phyloP scores from a whole-genome alignment of 768 basidiomycete species.

The Dacryopinax primogenitus region DNA sequence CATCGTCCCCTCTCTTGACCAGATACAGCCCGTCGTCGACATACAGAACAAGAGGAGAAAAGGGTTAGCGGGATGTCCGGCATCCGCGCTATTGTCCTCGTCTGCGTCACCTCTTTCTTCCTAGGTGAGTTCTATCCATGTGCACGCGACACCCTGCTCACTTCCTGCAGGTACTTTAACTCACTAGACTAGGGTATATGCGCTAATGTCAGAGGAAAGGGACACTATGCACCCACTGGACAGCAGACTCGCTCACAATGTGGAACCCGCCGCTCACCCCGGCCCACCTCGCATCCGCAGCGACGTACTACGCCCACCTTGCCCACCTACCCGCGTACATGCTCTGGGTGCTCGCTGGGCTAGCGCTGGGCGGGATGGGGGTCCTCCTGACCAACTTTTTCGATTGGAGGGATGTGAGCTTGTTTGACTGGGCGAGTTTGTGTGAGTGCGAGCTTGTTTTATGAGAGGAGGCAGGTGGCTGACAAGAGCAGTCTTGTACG shows the following conservation, averaged over 20 bases:
- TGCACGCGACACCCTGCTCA: not conserved
- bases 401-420: conserved; percentile 70
- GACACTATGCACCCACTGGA: conserved; percentile 78
- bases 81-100: conserved; percentile 57
- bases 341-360: conserved; percentile 43
- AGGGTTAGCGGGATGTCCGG: conserved; percentile 29
- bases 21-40: no score
- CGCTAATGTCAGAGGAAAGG: conserved; percentile 27
- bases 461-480: not conserved
- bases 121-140: conserved; percentile 40
- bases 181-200: conserved; percentile 22
- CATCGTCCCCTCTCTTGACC: not conserved
- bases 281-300: conserved; percentile 68
- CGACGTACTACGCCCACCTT: conserved; percentile 67
- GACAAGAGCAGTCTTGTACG: conserved; percentile 51
- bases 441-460: conserved; percentile 38
- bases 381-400: conserved; percentile 68
- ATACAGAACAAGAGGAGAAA: not conserved
- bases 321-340: conserved; percentile 48
- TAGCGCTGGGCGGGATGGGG: conserved; percentile 46
- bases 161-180: not conserved
- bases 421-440: conserved; percentile 85
- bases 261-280: conserved; percentile 82
- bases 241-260: conserved; percentile 78
- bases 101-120: conserved; percentile 66